These are phyloP conservation scores for Picea sitchensis DNA, from an alignment of 75 land plant genomes.

Conservation along the genomic window DNA sequence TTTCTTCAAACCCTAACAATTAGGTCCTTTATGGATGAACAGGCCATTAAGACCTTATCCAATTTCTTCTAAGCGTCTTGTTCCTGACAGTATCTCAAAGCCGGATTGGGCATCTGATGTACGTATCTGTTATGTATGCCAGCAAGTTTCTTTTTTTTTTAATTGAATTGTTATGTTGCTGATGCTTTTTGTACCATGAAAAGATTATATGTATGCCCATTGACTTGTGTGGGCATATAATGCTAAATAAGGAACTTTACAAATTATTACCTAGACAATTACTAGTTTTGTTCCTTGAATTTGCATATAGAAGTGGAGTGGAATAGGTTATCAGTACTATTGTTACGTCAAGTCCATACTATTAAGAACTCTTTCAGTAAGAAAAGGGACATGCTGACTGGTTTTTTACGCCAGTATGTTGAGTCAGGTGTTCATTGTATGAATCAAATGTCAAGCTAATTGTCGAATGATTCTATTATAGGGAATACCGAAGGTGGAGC, in stretches of 20 bases:
- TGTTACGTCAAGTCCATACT: neutral
- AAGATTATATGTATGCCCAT: neutral
- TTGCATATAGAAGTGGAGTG: neutral
- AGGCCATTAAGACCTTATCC: conserved; percentile 85
- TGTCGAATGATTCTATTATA: conserved; percentile 24
- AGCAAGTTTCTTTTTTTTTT: neutral
- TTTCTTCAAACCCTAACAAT: conserved; percentile 3
- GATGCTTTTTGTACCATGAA: neutral
- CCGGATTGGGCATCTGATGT: conserved; percentile 98
- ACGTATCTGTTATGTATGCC: conserved; percentile 13
- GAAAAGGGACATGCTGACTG: neutral
- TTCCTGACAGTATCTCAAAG: conserved; percentile 68
- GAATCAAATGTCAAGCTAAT: conserved; percentile 4
- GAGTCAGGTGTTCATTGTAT: neutral
- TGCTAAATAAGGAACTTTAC: neutral
- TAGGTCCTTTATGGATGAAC: conserved; percentile 9
- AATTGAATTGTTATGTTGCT: neutral
- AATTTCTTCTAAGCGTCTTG: conserved; percentile 65
- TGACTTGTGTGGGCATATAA: neutral
- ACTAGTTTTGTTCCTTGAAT: neutral
- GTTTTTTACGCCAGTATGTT: neutral
- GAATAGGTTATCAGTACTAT: neutral
- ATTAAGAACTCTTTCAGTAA: neutral
- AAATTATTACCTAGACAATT: neutral
- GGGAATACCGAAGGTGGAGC: conserved; percentile 86